phyloP scores from a whole-genome alignment of 345 rosid species.

The Cardamine chenopodiifolia region DNA sequence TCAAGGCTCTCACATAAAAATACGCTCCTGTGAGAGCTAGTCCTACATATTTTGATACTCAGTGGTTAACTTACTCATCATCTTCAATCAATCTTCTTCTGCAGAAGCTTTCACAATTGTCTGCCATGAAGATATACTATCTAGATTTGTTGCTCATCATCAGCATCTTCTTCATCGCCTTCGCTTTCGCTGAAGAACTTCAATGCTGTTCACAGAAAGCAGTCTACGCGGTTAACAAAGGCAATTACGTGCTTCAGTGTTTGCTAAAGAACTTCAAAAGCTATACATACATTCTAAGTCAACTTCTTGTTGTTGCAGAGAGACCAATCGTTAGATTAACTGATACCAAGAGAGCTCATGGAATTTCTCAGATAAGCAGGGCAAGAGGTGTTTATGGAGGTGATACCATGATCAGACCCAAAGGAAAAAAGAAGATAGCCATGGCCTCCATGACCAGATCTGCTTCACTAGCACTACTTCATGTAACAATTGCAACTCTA shows the following conservation, averaged over 20 bases:
- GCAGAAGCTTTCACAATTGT: neutral
- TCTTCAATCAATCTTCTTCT: constrained; percentile 4
- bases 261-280: neutral
- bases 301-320: constrained; percentile 15
- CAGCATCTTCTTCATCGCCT: constrained; percentile 23
- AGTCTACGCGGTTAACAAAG: constrained; percentile 6
- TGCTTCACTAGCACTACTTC: constrained; percentile 17
- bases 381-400: constrained; percentile 36
- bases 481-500: constrained; percentile 1
- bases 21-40: neutral
- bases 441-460: constrained; percentile 22
- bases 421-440: constrained; percentile 33
- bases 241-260: constrained; percentile 9
- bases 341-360: constrained; percentile 5
- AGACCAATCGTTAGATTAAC: neutral
- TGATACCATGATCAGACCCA: constrained; percentile 14
- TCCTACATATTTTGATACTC: constrained; percentile 19
- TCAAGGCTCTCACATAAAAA: neutral
- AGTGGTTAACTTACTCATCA: constrained; percentile 9
- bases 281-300: constrained; percentile 4
- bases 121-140: constrained; percentile 14
- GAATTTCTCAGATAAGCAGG: constrained; percentile 17
- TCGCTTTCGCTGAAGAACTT: constrained; percentile 19
- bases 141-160: constrained; percentile 13
- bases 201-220: constrained; percentile 1